Percentiles rank a stretch among this genome's conserved stretches.
These are phyloP conservation scores for Talaromyces sp. DNA, from an alignment of 2,329 filamentous ascomycete genomes.

Conservation along the genomic window DNA sequence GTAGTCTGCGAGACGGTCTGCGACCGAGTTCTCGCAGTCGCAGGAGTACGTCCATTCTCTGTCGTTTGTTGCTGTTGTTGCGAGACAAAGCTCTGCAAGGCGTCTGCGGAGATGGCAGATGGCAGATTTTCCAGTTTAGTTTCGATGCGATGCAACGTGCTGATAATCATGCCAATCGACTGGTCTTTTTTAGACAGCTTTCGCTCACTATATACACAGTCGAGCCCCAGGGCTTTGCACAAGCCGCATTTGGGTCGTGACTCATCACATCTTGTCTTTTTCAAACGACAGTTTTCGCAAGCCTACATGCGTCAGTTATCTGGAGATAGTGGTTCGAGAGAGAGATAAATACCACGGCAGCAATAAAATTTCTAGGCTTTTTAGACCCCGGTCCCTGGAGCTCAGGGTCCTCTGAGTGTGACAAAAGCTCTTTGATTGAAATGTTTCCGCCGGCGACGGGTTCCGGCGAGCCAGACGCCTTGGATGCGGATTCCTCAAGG, in stretches of 20 bases:
- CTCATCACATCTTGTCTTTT: constrained; percentile 53
- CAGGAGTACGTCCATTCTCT: constrained; percentile 5
- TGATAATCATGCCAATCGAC: constrained; percentile 51
- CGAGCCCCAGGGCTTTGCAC: constrained; percentile 44
- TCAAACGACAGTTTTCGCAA: constrained; percentile 49
- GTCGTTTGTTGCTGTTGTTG: constrained; percentile 1
- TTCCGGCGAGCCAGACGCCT: constrained; percentile 1
- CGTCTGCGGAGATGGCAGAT: constrained; percentile 22
- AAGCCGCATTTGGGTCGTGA: constrained; percentile 49
- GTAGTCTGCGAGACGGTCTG: constrained; percentile 12
- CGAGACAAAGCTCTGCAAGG: constrained; percentile 22
- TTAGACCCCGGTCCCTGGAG: constrained; percentile 7
- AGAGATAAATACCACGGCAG: constrained; percentile 21
- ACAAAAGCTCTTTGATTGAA: constrained; percentile 29
- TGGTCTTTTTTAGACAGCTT: constrained; percentile 45
- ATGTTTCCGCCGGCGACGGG: constrained; percentile 5
- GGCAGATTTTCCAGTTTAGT: constrained; percentile 48
- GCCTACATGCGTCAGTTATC: constrained; percentile 29
- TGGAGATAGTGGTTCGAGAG: too few species aligned
- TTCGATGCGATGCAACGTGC: constrained; percentile 49
- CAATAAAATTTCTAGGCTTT: constrained; percentile 35
- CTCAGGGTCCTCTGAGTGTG: constrained; percentile 25
- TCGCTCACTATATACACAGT: constrained; percentile 50
- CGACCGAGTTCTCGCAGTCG: constrained; percentile 4
- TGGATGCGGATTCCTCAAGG: constrained; percentile 10